These are phyloP conservation scores for Torulaspora franciscae DNA, from an alignment of 805 yeast species.

Conservation along the genomic window DNA sequence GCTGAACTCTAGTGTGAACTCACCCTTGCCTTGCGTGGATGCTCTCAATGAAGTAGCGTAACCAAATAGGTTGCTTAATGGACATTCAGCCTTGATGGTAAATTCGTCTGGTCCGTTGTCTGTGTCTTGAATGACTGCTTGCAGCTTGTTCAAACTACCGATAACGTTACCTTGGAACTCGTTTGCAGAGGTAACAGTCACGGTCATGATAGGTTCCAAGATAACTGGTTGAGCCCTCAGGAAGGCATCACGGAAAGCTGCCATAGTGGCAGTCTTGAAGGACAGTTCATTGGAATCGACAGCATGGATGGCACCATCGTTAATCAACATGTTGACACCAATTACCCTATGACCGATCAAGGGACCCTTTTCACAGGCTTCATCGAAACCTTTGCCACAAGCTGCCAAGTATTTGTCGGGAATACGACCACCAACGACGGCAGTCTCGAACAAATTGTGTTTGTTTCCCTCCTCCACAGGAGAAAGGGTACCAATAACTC, in stretches of 20 bases:
- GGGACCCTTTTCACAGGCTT: slow-evolving; percentile 93
- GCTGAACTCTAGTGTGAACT: slow-evolving; percentile 90
- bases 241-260: slow-evolving; percentile 91
- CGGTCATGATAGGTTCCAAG: slow-evolving; percentile 94
- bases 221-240: slow-evolving; percentile 77
- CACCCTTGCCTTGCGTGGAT: slow-evolving; percentile 97
- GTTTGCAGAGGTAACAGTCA: slow-evolving; percentile 86
- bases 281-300: slow-evolving; percentile 97
- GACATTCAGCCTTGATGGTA: slow-evolving; percentile 88
- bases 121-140: slow-evolving; percentile 89
- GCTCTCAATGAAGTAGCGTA: slow-evolving; percentile 95
- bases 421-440: slow-evolving; percentile 94
- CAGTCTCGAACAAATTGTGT: slow-evolving; percentile 73
- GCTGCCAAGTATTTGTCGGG: slow-evolving; percentile 92
- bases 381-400: slow-evolving; percentile 93
- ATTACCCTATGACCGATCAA: slow-evolving; percentile 89
- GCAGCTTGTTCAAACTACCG: slow-evolving; percentile 84
- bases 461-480: slow-evolving; percentile 49
- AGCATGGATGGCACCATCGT: slow-evolving; percentile 96
- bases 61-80: slow-evolving; percentile 95
- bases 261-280: slow-evolving; percentile 85
- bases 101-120: slow-evolving; percentile 93
- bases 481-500: slow-evolving; percentile 79
- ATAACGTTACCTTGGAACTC: slow-evolving; percentile 95
- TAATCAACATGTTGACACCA: slow-evolving; percentile 87